These are phyloP conservation scores for Cystofilobasidium bisporidii DNA, from an alignment of 768 basidiomycete species.

Conservation along the genomic window DNA sequence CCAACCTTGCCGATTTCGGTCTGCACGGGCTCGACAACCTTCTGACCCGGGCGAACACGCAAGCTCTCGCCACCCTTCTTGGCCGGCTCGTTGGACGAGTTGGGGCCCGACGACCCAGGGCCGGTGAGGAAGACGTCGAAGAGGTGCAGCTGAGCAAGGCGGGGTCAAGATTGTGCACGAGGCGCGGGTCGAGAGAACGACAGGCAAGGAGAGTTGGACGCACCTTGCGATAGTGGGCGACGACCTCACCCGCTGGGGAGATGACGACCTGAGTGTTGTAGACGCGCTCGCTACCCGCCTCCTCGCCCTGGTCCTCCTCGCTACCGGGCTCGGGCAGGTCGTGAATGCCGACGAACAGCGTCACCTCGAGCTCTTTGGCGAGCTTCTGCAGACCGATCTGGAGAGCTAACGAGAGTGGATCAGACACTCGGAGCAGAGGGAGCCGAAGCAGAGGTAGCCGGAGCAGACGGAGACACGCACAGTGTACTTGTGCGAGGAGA, in stretches of 20 bases:
- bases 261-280: slow-evolving; percentile 37
- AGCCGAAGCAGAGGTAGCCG: too few species aligned
- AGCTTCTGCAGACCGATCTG: slow-evolving; percentile 32
- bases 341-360: slow-evolving; percentile 35
- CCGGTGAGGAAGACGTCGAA: slow-evolving; percentile 35
- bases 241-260: slow-evolving; percentile 30
- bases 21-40: slow-evolving; percentile 31
- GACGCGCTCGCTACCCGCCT: slow-evolving; percentile 28
- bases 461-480: too few species aligned
- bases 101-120: slow-evolving; percentile 17
- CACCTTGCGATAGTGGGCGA: slow-evolving; percentile 34
- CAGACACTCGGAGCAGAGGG: too few species aligned
- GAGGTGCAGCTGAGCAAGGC: slow-evolving; percentile 32
- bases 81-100: slow-evolving; percentile 27
- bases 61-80: slow-evolving; percentile 34
- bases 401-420: background rate
- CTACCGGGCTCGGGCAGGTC: slow-evolving; percentile 32
- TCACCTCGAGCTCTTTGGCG: slow-evolving; percentile 35
- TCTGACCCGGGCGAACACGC: slow-evolving; percentile 32
- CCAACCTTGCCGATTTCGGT: slow-evolving; percentile 33
- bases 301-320: slow-evolving; percentile 30
- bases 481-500: slow-evolving; percentile 33
- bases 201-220: too few species aligned
- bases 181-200: background rate
- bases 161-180: too few species aligned